Evolutionary conservation across 192 early-diverging fungal species (phyloP), one percentile per base, ranked within the genome.

Genomic region (Linderina pennispora): DNA sequence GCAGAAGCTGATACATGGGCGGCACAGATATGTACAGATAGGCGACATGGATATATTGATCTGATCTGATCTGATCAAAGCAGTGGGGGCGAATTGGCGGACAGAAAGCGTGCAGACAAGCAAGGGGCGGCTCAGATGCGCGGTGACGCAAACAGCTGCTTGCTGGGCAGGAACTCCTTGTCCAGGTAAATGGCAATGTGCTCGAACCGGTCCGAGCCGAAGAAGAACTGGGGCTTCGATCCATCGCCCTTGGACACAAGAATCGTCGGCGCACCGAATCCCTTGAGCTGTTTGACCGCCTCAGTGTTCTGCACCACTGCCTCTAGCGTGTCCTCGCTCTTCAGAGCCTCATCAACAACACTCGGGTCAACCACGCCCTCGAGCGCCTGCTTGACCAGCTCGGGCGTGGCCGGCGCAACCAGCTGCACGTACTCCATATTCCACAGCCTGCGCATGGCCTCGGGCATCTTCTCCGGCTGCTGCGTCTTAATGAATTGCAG

Each of bases 121-220:
- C n/a, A n/a, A n/a, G n/a, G n/a, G n/a, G n/a, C n/a, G n/a, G n/a
- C n/a, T n/a, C n/a, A n/a, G n/a, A n/a, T n/a, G n/a, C n/a, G n/a
- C n/a, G n/a, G n/a, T n/a, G n/a, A n/a, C n/a, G 65, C 58, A 45
- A 69, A 69, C 5, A 69, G 46, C 32, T 69, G 65, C 44, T 53
- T 69, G 58, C 61, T 69, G 0, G 65, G 58, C 18, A 44, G 36
- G 19, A 53, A 62, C 17, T 69, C 58, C 20, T 54, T 55, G 10
- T 39, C 58, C 15, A 69, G 40, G 14, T 57, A 48, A 18, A 62
- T 58, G 21, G 65, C 65, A 24, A 69, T 42, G 23, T 69, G 65
- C 47, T 69, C 65, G 18, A 69, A 69, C 16, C 65, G 32, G 32
- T 69, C 65, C 0, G 65, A 69, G 10, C 65, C 65, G 45, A 69